Evolutionary conservation across 306 rosid genomes (phyloP), one percentile per base, ranked within the genome.

Genomic region (Trichosanthes truncata): DNA sequence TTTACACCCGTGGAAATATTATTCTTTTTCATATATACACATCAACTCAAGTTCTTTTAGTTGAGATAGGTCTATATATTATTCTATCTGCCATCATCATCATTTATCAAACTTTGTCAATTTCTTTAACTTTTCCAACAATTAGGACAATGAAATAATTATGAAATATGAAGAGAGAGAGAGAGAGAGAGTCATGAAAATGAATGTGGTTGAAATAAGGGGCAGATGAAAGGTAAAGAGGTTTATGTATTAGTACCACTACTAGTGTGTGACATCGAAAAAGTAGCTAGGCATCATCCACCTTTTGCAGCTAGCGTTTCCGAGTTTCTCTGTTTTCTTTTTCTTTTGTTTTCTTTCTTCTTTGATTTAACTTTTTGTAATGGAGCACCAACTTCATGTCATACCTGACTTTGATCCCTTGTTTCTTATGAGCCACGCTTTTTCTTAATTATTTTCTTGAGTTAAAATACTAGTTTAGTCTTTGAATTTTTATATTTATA

Each of bases 191-290:
- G n/a, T n/a, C n/a, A n/a, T n/a, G n/a, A n/a, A n/a, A n/a, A 69
- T 69, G 76, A 69, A 43, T 69, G 9, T 69, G 76, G 76, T 23
- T 43, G 76, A 43, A 69, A 69, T 69, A 21, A 12, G 5, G 76
- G 76, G 53, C 0, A 69, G 76, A 41, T 43, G 76, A 69, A 25
- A 43, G 18, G 18, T 67, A 18, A 9, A 57, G 31, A 60, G 2
- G 62, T 3, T 51, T 0, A 51, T 15, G 20, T 5, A 17, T 36
- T 45, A 9, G 43, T 40, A 43, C 10, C 3, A 7, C 12, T 43
- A 43, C 51, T 46, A 46, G 51, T 46, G 13, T 46, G 15, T 46
- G 51, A 45, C 49, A 45, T 45, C 10, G 14, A 49, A 49, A 49
- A 3, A 14, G 5, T 2, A 0, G 20, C n/a, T n/a, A n/a, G 6